Percentiles rank a stretch among this genome's conserved stretches.
Conservation (phyloP, 306 rosid species). For the Neltuma alba region DNA sequence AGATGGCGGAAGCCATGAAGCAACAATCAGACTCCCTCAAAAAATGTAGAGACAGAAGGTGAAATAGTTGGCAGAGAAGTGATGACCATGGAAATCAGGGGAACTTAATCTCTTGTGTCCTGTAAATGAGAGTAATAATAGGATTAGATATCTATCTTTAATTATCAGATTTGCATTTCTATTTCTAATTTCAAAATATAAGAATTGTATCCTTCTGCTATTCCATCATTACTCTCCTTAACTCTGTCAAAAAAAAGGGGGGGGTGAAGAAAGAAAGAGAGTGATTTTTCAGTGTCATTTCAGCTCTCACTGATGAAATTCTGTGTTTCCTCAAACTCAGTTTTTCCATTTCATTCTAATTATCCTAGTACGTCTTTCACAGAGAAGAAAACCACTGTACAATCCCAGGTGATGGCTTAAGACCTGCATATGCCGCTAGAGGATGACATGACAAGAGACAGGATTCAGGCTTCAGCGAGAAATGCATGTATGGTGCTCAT, state of each 20-base stretch:
- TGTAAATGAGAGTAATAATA: not conserved
- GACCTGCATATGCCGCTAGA: slow-evolving; percentile 61
- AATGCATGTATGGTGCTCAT: too few species aligned
- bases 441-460: slow-evolving; percentile 40
- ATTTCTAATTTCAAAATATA: too few species aligned
- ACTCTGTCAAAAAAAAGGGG: not conserved
- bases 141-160: not conserved
- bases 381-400: not conserved
- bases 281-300: not conserved
- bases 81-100: not conserved
- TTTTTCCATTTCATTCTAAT: not conserved
- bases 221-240: not conserved
- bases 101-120: not conserved
- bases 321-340: not conserved
- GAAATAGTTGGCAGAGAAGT: not conserved
- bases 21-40: slow-evolving; percentile 31
- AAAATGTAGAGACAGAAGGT: slow-evolving; percentile 5
- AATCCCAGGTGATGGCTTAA: not conserved
- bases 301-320: not conserved
- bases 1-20: slow-evolving; percentile 61
- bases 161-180: too few species aligned
- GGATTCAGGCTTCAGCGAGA: too few species aligned
- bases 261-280: too few species aligned
- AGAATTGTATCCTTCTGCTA: not conserved
- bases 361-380: not conserved